phyloP scores from a whole-genome alignment of 331 rosid species.

The Stylosanthes scabra region DNA sequence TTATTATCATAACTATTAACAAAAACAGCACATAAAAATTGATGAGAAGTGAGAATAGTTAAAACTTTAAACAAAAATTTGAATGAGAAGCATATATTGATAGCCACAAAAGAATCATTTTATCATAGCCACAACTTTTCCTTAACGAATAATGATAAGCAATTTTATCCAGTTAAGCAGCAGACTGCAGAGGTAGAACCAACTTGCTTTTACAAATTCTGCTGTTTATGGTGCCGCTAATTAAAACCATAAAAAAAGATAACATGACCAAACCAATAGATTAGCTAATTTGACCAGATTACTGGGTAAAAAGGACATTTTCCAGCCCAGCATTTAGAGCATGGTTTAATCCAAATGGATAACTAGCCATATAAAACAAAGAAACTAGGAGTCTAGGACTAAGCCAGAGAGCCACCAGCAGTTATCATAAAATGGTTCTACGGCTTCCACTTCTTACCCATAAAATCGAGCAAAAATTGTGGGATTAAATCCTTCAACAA shows the following conservation, averaged over 20 bases:
- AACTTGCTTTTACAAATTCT: background rate
- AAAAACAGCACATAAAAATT: constrained; percentile 17
- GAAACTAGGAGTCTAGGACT: constrained; percentile 1
- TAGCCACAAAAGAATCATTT: constrained; percentile 24
- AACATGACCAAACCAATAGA: background rate
- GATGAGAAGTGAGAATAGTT: background rate
- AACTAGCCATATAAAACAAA: constrained; percentile 7
- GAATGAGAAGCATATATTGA: constrained; percentile 22
- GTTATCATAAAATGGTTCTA: background rate
- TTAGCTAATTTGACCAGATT: background rate
- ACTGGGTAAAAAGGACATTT: background rate
- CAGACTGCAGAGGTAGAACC: background rate
- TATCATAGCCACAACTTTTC: background rate
- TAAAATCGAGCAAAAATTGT: background rate
- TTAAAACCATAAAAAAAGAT: constrained; percentile 1
- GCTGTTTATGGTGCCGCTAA: background rate
- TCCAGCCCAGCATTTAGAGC: background rate
- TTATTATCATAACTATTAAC: constrained; percentile 77
- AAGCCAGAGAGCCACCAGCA: constrained; percentile 7
- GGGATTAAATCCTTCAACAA: constrained; percentile 14
- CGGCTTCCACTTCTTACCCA: constrained; percentile 12
- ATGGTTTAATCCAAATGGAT: background rate
- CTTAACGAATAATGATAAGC: constrained; percentile 14
- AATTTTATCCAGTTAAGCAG: constrained; percentile 17
- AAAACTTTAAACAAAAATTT: background rate